Evolutionary conservation across 306 rosid species (phyloP), one percentile per base, ranked within the genome.

Genomic region (Clitoria ternatea): DNA sequence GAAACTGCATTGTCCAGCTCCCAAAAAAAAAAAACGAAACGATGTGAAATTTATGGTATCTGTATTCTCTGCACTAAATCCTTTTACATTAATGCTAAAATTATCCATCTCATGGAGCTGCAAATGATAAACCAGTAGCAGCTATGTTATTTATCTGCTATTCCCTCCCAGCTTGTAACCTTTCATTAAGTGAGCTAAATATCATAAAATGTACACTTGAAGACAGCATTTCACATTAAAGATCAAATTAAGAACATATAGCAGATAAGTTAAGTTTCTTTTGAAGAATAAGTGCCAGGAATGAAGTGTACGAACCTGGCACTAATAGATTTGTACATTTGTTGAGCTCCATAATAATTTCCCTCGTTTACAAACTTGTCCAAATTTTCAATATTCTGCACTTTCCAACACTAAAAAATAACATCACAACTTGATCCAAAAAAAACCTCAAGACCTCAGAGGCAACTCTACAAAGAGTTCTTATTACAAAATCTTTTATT

Each of bases 291-390:
- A 67, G 61, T 13, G 52, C 17, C 17, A 60, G 43, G 4, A 30
- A 22, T 29, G 64, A 42, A 29, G 7, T 24, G 15, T 19, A 8
- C 18, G 13, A 69, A 90, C 96, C 93, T 87, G 64, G 89, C 85
- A 80, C 87, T 84, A 15, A 80, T 72, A 11, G 96, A 85, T 69
- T 90, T 90, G 88, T 87, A 90, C 93, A 87, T 82, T 60, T 90
- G 96, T 71, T 87, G 93, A 70, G 96, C 96, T 66, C 93, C 96
- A 77, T 90, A 90, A 77, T n/a, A 78, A 67, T 90, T 81, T 4
- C 91, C 96, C 24, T 54, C 87, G 6, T 76, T 86, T 24, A 87
- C 81, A 73, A 84, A 84, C 81, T 84, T 86, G 79, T 70, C 72
- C 62, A 90, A 72, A 77, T 90, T 90, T 18, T 80, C 85, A 69